Conservation (phyloP, 768 basidiomycete genomes). For the Amanita exitialis region DNA sequence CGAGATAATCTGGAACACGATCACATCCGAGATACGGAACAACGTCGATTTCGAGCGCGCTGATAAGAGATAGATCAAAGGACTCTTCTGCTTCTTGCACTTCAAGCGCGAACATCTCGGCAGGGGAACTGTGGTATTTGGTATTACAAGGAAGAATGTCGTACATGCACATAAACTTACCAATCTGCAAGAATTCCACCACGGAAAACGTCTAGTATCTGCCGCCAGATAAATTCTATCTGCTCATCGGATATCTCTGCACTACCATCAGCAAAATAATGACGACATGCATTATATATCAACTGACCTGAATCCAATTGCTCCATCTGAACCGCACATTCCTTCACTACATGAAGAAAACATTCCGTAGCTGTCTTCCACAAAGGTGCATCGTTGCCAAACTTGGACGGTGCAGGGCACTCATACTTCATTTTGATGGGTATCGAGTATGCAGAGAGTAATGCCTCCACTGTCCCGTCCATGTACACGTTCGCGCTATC, state of each 20-base stretch:
- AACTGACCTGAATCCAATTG: slow-evolving; percentile 37
- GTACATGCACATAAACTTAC: slow-evolving; percentile 28
- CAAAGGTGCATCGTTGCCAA: slow-evolving; percentile 76
- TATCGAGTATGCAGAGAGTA: slow-evolving; percentile 78
- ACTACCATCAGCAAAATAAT: background rate
- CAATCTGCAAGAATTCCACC: slow-evolving; percentile 82
- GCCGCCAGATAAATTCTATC: slow-evolving; percentile 78
- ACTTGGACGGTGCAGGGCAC: slow-evolving; percentile 82
- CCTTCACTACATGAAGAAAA: slow-evolving; percentile 67
- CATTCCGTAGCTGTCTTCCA: slow-evolving; percentile 93
- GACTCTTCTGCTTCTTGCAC: slow-evolving; percentile 73
- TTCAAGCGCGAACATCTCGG: slow-evolving; percentile 47
- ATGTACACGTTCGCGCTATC: slow-evolving; percentile 51
- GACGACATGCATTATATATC: background rate
- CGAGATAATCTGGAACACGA: slow-evolving; percentile 62
- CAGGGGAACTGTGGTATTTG: slow-evolving; percentile 34
- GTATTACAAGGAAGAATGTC: background rate
- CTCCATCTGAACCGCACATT: slow-evolving; percentile 45
- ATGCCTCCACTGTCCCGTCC: slow-evolving; percentile 78
- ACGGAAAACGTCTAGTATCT: slow-evolving; percentile 70
- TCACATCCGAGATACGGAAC: slow-evolving; percentile 63
- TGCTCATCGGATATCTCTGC: slow-evolving; percentile 51
- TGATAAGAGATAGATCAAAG: slow-evolving; percentile 76
- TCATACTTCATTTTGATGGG: slow-evolving; percentile 94
- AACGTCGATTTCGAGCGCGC: slow-evolving; percentile 70